Evolutionary conservation across 1,284 basidiomycete species (phyloP), one percentile per base, ranked within the genome.

Genomic region (Chondrostereum purpureum): DNA sequence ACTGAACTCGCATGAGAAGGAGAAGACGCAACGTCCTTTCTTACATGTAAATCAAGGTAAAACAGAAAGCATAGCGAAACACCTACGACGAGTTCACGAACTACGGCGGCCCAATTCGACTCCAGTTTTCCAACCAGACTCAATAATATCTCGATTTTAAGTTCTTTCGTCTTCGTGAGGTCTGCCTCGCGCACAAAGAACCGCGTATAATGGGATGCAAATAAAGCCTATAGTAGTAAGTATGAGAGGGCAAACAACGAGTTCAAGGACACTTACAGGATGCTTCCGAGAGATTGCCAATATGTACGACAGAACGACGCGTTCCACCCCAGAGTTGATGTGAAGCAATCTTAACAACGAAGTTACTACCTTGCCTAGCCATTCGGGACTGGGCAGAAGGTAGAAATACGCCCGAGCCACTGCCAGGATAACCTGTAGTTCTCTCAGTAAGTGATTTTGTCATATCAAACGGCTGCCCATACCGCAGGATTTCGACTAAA

Each of bases 401-500:
- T 91, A 87, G 62, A 83, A 92, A 52, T 89, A 81, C 4, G 83
- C 70, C 8, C 81, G 80, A 2, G 80, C 70, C 0, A 77, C 83
- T 8, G 84, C 83, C 33, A 93, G 65, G 0, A 92, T 81, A 34
- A 92, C 86, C 85, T 89, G 49, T 12, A 43, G n/a, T n/a, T 31
- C 20, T 35, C 33, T 24, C 41, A 10, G 27, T 33, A 10, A 33
- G 27, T 33, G 27, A 33, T 10, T 10, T 10, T 33, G 14, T 10
- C 27, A 33, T 33, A 33, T n/a, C 27, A 14, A 33, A 33, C 27
- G 14, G 14, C 11, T 10, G 27, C 27, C 6, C 79, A 52, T 55
- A 92, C 92, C 5, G 92, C 88, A 11, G 92, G 80, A 60, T 95
- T 96, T 42, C 82, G 72, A 39, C 87, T 92, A 56, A 88, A 82